Base-by-base conservation (phyloP, 192 early-diverging fungal species). In the Linnemannia zychae region DNA sequence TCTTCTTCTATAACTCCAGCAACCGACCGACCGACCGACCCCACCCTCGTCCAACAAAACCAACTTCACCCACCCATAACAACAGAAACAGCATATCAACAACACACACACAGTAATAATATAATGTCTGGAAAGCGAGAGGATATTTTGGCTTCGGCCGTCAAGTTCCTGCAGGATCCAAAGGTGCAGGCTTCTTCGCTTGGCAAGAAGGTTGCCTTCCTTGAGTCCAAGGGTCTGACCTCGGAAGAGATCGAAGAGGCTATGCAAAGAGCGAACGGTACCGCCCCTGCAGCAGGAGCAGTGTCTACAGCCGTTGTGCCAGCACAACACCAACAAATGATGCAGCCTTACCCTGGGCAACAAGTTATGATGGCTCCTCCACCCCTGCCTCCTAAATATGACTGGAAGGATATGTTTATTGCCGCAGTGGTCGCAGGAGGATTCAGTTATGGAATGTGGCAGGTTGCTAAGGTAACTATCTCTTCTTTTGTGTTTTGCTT, bases 331-430 rank as follows among this genome's bases (percentile, higher is more conserved):
- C 33, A 34, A 37, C 40, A 67, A 1, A 24, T 31, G 36, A 77
- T 77, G 82, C 47, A 44, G 50, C 71, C 24, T 67, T 77, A 53
- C 48, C 76, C 80, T 20, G 79, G 52, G 18, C 75, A 86, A 75
- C 74, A 85, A n/a, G 82, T 88, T 16, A 81, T 89, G 75, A 60
- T 77, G 67, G 83, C 75, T 46, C 86, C 68, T 15, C 80, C 81
- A 47, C 89, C 91, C 4, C 84, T 90, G 72, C 82, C 89, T 63
- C 81, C 94, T 34, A 89, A 92, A 52, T 91, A 94, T 67, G 95
- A 95, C 79, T 99, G 98, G 98, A 94, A 97, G 76, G 98, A 99
- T 86, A 93, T 96, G 78, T 94, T 97, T 86, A 94, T 99, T 63
- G 97, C 94, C 9, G 92, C 96, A 20, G 93, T 97, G 20, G 93